Base-by-base conservation (phyloP, 345 rosid genomes). In the Hypericum androsaemum region DNA sequence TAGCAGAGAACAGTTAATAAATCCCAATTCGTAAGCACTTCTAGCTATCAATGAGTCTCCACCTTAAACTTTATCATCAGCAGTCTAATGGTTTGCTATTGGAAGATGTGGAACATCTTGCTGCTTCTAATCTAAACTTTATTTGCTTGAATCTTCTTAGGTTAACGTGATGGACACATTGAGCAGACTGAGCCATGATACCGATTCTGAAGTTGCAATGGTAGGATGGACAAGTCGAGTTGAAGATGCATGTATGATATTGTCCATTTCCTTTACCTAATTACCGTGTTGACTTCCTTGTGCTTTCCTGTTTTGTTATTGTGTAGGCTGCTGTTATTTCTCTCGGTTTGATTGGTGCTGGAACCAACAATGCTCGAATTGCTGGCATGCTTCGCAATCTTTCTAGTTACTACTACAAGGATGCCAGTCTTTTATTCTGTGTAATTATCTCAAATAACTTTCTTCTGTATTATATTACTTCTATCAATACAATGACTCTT, bases 381-480 rank as follows among this genome's bases (percentile, higher is more conserved):
- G 96, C 95, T 13, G 89, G 89, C 71, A 85, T 92, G 96, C 98
- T 92, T 66, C 84, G 98, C 59, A 88, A 81, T 59, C 95, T 88
- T 58, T 88, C 96, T 36, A 83, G 94, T 70, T 92, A 88, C 77
- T 92, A 85, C 64, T 85, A 88, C 77, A 88, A 83, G 68, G 98
- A 85, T 63, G 81, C 89, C 47, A 80, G 73, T 68, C 89, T 92
- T 61, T 80, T 88, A 32, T 92, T 88, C 69, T 88, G 94, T 50
- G 96, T 92, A 92, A 74, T 72, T 22, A 22, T 22, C 32, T 22
- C 32, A 22, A 1, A 4, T 22, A 1, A 22, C 32, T 17, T 9
- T 64, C 54, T 56, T 47, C 15, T 47, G 41, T 35, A 47, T 32
- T 49, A 14, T 3, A 13, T 46, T 46, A 46, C 7, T 13, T 46